Percentiles rank a stretch among this genome's conserved stretches.
Conservation (phyloP, 179 eudicot species). For the Spinacia oleracea region DNA sequence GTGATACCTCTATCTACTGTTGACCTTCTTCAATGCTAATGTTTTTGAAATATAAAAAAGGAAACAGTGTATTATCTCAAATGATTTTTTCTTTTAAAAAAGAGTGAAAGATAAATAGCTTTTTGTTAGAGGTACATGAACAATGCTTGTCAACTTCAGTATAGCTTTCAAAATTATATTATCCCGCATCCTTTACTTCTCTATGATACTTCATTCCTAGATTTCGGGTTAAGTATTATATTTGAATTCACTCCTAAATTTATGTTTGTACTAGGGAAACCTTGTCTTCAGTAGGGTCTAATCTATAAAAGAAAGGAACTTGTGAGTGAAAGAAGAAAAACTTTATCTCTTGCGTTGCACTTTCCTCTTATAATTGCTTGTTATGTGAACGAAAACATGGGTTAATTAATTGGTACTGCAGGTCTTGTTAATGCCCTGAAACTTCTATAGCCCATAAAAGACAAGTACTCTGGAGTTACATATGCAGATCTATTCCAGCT, state of each 20-base stretch:
- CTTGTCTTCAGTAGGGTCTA: not conserved
- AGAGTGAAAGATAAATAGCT: not conserved
- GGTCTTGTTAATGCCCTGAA: slow-evolving; percentile 96
- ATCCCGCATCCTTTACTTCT: not conserved
- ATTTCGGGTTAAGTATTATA: not conserved
- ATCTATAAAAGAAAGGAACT: not conserved
- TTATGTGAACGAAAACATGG: slow-evolving; percentile 3
- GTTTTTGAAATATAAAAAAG: not conserved
- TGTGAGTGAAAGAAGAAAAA: not conserved
- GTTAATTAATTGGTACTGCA: slow-evolving; percentile 36
- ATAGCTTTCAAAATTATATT: not conserved
- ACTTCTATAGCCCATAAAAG: slow-evolving; percentile 89
- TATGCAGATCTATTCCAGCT: slow-evolving; percentile 92
- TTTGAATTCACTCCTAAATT: not conserved
- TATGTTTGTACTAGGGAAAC: not conserved
- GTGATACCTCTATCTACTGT: not conserved
- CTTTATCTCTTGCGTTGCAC: not conserved
- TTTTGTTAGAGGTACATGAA: not conserved
- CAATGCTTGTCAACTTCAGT: not conserved
- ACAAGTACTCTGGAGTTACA: slow-evolving; percentile 81
- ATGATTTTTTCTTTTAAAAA: not conserved
- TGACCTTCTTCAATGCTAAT: not conserved
- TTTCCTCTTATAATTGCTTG: not conserved
- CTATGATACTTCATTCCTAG: not conserved
- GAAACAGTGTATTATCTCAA: not conserved